These are phyloP conservation scores for Mallotus nudiflorus DNA, from an alignment of 345 rosid genomes.

Conservation along the genomic window DNA sequence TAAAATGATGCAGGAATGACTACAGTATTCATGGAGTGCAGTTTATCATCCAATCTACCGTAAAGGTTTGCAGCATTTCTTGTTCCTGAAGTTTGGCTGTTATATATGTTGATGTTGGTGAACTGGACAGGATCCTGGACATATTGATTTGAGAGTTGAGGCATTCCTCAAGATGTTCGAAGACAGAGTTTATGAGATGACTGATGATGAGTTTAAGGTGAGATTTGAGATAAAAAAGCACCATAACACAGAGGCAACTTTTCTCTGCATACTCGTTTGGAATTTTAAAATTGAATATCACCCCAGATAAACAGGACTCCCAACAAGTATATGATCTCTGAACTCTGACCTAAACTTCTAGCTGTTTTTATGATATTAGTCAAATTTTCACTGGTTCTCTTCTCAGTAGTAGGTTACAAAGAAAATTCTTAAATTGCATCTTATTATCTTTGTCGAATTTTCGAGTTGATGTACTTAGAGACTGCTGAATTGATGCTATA, in stretches of 20 bases:
- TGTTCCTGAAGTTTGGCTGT: not conserved
- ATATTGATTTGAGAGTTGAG: slow-evolving; percentile 78
- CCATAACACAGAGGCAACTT: no score
- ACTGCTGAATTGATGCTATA: not conserved
- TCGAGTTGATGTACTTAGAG: not conserved
- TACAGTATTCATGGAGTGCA: slow-evolving; percentile 71
- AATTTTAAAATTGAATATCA: not conserved
- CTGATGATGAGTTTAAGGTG: slow-evolving; percentile 79
- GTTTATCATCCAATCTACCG: slow-evolving; percentile 79
- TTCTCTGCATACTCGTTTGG: not conserved
- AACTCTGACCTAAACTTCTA: no score
- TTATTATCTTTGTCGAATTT: not conserved
- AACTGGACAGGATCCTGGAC: slow-evolving; percentile 61
- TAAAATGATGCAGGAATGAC: slow-evolving; percentile 51
- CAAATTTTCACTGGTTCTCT: no score
- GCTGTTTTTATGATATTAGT: no score
- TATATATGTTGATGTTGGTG: not conserved
- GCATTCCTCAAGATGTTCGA: slow-evolving; percentile 68
- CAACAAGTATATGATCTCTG: not conserved
- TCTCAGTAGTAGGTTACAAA: no score
- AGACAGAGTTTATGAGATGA: slow-evolving; percentile 63
- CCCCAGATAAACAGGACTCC: not conserved
- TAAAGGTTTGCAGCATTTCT: slow-evolving; percentile 49
- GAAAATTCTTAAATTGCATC: not conserved
- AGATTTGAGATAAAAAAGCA: slow-evolving; percentile 12